phyloP scores from a whole-genome alignment of 306 rosid species.

The Lathyrus aphaca region DNA sequence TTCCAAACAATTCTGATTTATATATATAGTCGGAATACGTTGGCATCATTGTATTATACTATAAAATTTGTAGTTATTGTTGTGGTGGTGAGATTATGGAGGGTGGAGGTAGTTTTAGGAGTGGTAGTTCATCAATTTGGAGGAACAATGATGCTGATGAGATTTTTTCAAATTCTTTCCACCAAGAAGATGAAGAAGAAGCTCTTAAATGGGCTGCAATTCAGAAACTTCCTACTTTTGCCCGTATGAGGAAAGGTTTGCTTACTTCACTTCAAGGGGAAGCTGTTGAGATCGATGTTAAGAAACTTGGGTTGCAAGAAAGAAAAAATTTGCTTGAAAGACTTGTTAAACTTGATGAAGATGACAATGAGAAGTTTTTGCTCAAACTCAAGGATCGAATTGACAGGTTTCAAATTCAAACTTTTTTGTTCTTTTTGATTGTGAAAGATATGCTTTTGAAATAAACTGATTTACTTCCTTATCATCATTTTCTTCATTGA shows the following conservation, averaged over 20 bases:
- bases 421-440: neutral
- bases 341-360: constrained; percentile 64
- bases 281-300: constrained; percentile 62
- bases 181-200: no score
- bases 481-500: constrained; percentile 1
- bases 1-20: no score
- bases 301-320: constrained; percentile 63
- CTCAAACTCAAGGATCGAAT: neutral
- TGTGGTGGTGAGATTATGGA: neutral
- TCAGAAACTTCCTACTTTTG: constrained; percentile 49
- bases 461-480: neutral
- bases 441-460: neutral
- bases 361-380: constrained; percentile 81
- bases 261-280: constrained; percentile 52
- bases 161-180: no score
- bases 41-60: no score
- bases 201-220: constrained; percentile 46
- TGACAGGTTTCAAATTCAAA: no score
- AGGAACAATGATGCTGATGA: no score
- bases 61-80: neutral
- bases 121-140: no score
- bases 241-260: constrained; percentile 50
- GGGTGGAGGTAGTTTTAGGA: no score
- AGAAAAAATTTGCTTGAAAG: constrained; percentile 62
- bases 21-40: no score